Evolutionary conservation across 352 stramenopile species (phyloP).

Genomic region (Pythium rishiriense): DNA sequence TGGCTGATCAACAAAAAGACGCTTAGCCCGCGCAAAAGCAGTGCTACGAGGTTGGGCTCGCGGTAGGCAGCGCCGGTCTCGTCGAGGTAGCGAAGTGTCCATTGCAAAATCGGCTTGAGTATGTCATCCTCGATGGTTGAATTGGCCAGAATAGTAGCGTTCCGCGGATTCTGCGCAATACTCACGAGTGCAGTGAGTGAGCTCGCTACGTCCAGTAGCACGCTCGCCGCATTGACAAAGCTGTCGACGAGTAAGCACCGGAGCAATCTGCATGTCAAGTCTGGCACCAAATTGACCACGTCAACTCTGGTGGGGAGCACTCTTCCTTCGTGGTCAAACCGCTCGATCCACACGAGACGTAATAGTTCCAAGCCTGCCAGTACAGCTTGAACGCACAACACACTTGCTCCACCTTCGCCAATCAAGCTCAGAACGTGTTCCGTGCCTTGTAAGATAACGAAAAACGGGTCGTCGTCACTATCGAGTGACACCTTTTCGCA

Average conservation of each 20-base stretch:
- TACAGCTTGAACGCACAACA: background rate
- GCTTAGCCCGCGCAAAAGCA: constrained; percentile 6
- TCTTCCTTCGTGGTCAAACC: constrained; percentile 16
- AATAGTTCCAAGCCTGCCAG: constrained; percentile 9
- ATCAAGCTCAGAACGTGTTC: background rate
- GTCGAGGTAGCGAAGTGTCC: constrained; percentile 13
- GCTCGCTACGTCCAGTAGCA: background rate
- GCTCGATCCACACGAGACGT: constrained; percentile 19
- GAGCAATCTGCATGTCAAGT: background rate
- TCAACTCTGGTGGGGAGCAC: background rate
- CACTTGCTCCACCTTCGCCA: background rate
- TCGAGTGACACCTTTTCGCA: background rate
- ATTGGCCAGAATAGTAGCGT: background rate
- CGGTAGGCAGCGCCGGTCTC: constrained; percentile 9
- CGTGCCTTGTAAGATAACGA: background rate
- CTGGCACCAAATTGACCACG: background rate
- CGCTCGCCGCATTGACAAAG: background rate
- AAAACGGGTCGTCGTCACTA: background rate
- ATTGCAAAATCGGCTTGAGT: constrained; percentile 8
- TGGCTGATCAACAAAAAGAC: constrained; percentile 3
- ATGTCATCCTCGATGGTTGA: background rate
- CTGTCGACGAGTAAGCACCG: background rate
- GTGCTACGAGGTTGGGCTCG: constrained; percentile 10
- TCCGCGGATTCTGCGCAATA: background rate
- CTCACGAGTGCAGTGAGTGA: background rate